A percentile compares a stretch with the other conserved stretches of the same genome.
Evolutionary conservation across 352 stramenopile genomes (phyloP).

Genomic region (Globisporangium cylindrosporum): DNA sequence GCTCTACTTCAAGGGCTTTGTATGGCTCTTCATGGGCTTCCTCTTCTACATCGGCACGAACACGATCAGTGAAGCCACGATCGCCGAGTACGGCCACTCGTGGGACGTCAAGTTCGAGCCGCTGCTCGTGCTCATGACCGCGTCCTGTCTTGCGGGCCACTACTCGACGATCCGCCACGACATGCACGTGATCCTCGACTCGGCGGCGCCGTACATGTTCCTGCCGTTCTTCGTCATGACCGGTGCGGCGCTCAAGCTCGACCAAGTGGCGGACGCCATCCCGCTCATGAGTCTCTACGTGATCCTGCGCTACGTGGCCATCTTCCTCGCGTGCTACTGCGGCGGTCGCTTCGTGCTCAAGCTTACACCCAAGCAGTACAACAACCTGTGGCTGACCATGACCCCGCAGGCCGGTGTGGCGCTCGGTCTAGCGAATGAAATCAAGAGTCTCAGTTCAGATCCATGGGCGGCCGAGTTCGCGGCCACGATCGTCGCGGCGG

Average conservation of each 20-base stretch:
- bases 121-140: conserved; percentile 65
- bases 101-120: conserved; percentile 77
- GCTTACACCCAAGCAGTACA: conserved; percentile 57
- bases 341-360: conserved; percentile 60
- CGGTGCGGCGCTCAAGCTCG: conserved; percentile 59
- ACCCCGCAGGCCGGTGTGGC: conserved; percentile 68
- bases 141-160: conserved; percentile 61
- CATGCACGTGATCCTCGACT: conserved; percentile 78
- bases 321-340: conserved; percentile 65
- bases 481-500: conserved; percentile 58
- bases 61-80: conserved; percentile 41
- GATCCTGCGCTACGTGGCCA: conserved; percentile 44
- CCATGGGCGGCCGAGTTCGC: conserved; percentile 57
- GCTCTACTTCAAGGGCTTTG: conserved; percentile 58
- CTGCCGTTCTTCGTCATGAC: conserved; percentile 82
- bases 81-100: conserved; percentile 38
- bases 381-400: conserved; percentile 76
- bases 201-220: conserved; percentile 65
- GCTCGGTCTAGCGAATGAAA: conserved; percentile 56
- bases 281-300: conserved; percentile 70
- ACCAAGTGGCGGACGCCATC: conserved; percentile 55
- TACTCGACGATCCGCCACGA: conserved; percentile 62
- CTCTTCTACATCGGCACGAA: conserved; percentile 57
- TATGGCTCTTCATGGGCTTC: conserved; percentile 62
- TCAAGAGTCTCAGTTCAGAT: conserved; percentile 45